Conservation (phyloP, 495 filamentous ascomycete species). For the Pyrenula massariospora region DNA sequence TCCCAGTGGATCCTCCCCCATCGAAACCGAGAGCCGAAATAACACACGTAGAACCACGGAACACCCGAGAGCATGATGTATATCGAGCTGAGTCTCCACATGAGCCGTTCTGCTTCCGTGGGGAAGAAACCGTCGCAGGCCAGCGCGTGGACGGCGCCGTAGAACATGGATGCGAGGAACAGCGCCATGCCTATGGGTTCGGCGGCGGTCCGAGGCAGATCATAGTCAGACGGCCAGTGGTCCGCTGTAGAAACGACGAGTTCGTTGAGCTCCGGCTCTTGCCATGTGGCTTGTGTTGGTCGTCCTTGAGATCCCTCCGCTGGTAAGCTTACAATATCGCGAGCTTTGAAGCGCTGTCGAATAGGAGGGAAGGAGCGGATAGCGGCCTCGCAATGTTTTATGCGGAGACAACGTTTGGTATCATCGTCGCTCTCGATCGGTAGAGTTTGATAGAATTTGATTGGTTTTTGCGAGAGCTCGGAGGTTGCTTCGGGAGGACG, state of each 20-base stretch:
- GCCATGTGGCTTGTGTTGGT: neutral
- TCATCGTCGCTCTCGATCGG: neutral
- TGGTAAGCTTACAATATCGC: neutral
- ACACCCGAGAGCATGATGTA: neutral
- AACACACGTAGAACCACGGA: neutral
- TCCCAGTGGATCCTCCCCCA: slow-evolving; percentile 2
- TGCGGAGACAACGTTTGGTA: neutral
- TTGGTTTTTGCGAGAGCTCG: neutral
- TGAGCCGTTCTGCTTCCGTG: slow-evolving; percentile 1
- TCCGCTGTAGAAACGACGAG: neutral
- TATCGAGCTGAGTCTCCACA: slow-evolving; percentile 10
- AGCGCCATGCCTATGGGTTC: neutral
- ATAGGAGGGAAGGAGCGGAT: neutral
- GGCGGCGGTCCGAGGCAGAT: neutral
- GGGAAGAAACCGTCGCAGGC: slow-evolving; percentile 8
- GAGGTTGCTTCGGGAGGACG: neutral
- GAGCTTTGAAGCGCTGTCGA: neutral
- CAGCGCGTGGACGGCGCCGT: slow-evolving; percentile 11
- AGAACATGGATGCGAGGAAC: neutral
- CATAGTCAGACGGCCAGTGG: neutral
- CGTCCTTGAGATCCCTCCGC: neutral
- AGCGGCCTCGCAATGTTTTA: neutral
- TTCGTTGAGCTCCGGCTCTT: neutral
- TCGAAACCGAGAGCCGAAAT: neutral
- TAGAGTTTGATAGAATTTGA: neutral